Percentiles rank a stretch among this genome's conserved stretches.
phyloP scores from a whole-genome alignment of 371 early-diverging fungal genomes.

The Neoconidiobolus thromboides region DNA sequence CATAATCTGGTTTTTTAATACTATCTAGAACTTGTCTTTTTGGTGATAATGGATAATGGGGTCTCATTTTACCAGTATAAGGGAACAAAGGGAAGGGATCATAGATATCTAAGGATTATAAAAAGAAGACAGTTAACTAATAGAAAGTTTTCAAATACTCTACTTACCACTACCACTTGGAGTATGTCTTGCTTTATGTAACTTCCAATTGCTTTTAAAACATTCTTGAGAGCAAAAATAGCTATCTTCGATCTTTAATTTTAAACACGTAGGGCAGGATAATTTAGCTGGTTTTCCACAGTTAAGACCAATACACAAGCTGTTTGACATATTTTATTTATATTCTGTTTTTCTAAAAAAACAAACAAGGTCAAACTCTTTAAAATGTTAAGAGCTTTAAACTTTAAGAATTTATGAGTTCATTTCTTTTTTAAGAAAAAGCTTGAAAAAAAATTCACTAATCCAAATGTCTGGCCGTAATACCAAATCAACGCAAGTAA shows the following conservation, averaged over 20 bases:
- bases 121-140: neutral
- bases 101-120: slow-evolving; percentile 22
- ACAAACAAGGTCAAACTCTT: too few relatives aligned
- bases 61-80: slow-evolving; percentile 65
- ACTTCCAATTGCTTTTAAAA: slow-evolving; percentile 68
- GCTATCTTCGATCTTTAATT: slow-evolving; percentile 38
- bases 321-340: too few relatives aligned
- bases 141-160: neutral
- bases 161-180: neutral
- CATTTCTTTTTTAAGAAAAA: too few relatives aligned
- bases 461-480: neutral
- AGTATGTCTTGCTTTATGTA: slow-evolving; percentile 33
- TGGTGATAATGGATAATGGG: slow-evolving; percentile 71
- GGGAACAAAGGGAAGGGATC: slow-evolving; percentile 62
- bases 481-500: slow-evolving; percentile 1
- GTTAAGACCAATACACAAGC: slow-evolving; percentile 27
- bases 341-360: too few relatives aligned
- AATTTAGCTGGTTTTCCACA: slow-evolving; percentile 60
- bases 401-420: too few relatives aligned
- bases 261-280: slow-evolving; percentile 79
- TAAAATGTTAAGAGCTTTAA: too few relatives aligned
- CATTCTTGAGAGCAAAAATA: slow-evolving; percentile 79
- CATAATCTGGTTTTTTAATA: slow-evolving; percentile 72
- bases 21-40: slow-evolving; percentile 47
- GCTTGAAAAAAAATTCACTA: too few relatives aligned